Conservation (phyloP, 768 basidiomycete species). For the Lentinula edodes region DNA sequence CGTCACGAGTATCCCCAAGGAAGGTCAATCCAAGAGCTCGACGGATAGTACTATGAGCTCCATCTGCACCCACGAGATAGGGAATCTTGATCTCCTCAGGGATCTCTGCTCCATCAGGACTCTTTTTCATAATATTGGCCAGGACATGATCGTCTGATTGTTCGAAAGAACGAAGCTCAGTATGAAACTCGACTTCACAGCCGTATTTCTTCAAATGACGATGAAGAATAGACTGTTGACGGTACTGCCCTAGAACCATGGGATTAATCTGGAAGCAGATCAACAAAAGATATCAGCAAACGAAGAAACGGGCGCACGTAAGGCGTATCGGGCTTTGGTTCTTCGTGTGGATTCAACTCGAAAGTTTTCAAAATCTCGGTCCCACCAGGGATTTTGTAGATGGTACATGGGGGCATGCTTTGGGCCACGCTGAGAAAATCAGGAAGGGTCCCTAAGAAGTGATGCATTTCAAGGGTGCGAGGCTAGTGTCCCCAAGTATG, state of each 20-base stretch:
- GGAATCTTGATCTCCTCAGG: neutral
- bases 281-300: too few species aligned
- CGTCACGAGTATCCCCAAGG: constrained; percentile 10
- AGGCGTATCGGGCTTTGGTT: constrained; percentile 20
- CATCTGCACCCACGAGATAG: constrained; percentile 10
- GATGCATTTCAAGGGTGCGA: constrained; percentile 17
- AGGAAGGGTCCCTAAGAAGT: constrained; percentile 19
- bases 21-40: constrained; percentile 11
- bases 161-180: constrained; percentile 23
- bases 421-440: constrained; percentile 13
- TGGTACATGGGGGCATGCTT: neutral
- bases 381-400: neutral
- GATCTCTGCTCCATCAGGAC: neutral
- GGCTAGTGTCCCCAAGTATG: neutral
- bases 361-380: constrained; percentile 7
- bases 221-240: constrained; percentile 14
- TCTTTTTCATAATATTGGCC: constrained; percentile 13
- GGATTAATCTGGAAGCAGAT: neutral
- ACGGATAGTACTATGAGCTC: constrained; percentile 11
- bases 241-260: constrained; percentile 6
- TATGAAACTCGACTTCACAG: constrained; percentile 17
- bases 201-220: constrained; percentile 8
- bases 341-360: neutral
- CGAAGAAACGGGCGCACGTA: constrained; percentile 12
- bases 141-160: constrained; percentile 19